Base-by-base conservation (phyloP, 2,329 filamentous ascomycete species). In the Sporothrix brunneoviolacea region DNA sequence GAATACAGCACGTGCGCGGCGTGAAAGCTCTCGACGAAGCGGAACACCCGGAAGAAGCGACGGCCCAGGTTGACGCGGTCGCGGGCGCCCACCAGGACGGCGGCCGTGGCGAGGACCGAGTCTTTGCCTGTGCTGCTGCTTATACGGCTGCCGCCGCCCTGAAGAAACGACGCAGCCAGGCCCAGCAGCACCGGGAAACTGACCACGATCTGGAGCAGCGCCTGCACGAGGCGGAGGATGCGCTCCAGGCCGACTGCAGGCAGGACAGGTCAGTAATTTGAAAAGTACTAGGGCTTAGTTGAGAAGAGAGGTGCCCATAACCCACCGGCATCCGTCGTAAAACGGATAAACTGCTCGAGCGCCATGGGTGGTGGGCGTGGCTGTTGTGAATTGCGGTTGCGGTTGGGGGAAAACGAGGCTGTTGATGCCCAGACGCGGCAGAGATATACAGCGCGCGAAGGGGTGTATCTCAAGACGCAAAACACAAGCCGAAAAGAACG, bases 11-110 rank as follows among this genome's bases (percentile, higher is more conserved):
- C 60, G 60, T 72, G 74, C 2, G 80, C 77, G 2, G 68, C 62
- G 21, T 69, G 62, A 57, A 86, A 83, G 43, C 72, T 74, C 40
- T 81, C 79, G 47, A 86, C 65, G 62, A 84, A 88, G 59, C 82
- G 81, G 62, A 87, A 84, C 51, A 86, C 69, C 12, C 86, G 80
- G 61, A 88, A 75, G 65, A 79, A 82, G 19, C 84, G 77, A 33
- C 86, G 74, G 16, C 68, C 66, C 38, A 78, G 60, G 54, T 70
- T 73, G 48, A 80, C 60, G 35, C 68, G 69, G 39, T 60, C 54
- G 53, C 68, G 67, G 16, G 79, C 58, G 12, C 50, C 56, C 16
- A 36, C 22, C 1, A 58, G 40, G 30, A 43, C 27, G 5, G 66
- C 39, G 7, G 63, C 54, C 9, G 63, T 49, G 36, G 55, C 62